Percentiles rank a stretch among this genome's conserved stretches.
Conservation (phyloP, 331 rosid species). For the Cydonia oblonga region DNA sequence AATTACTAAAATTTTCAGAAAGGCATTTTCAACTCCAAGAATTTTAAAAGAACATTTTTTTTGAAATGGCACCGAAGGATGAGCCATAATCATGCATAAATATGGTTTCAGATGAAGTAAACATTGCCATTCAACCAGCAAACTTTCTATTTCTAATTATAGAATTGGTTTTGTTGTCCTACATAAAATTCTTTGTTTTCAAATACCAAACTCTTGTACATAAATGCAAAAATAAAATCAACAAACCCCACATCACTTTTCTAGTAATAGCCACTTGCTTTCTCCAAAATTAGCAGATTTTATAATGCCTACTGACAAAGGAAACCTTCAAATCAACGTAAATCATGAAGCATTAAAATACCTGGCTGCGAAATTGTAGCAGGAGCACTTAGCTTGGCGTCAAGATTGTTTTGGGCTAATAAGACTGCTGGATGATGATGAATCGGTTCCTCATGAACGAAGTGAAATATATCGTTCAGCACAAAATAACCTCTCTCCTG, state of each 20-base stretch:
- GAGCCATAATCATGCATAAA: not conserved
- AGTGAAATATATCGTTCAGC: conserved; percentile 82
- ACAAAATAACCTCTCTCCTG: conserved; percentile 91
- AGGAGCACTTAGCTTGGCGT: conserved; percentile 40
- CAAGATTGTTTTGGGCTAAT: conserved; percentile 62
- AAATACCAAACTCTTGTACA: not conserved
- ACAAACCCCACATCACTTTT: not conserved
- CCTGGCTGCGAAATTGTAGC: conserved; percentile 57
- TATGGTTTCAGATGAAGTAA: not conserved
- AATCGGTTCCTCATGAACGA: conserved; percentile 63
- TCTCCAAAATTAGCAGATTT: not conserved
- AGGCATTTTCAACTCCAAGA: not conserved
- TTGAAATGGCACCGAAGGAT: not conserved
- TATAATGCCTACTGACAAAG: not conserved
- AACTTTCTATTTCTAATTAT: not conserved
- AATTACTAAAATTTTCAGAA: not conserved
- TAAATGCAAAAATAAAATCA: not conserved
- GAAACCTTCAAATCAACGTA: not conserved
- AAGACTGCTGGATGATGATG: conserved; percentile 67
- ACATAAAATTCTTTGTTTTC: not conserved
- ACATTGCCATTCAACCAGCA: not conserved
- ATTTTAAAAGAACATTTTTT: not conserved
- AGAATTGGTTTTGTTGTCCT: not conserved
- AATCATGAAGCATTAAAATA: conserved; percentile 10
- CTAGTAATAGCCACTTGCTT: not conserved